Base-by-base conservation (phyloP, 202 grass and related monocot species). In the Panicum virgatum region DNA sequence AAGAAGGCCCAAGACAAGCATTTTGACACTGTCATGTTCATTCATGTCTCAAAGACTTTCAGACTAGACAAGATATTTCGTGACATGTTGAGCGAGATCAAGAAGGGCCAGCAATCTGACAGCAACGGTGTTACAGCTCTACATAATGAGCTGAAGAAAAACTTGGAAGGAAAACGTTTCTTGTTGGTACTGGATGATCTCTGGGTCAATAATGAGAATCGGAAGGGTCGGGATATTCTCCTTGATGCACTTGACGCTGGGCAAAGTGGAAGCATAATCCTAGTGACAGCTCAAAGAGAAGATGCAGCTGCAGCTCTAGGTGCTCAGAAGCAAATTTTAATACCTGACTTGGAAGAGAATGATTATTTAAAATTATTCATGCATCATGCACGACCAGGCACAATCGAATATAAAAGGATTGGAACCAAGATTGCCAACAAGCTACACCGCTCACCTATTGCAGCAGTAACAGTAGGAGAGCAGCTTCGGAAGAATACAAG, bases 121-220 rank as follows among this genome's bases (percentile, higher is more conserved):
- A 62, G 9, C 9, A 23, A 59, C 3, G 56, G 14, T 23, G 2
- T 59, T n/a, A 6, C 22, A 61, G 26, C 0, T n/a, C 5, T 51
- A 19, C 2, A 23, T 2, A 14, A 9, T 0, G 44, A 66, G 37
- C 22, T 69, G 25, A 3, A 58, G 64, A 2, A 30, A 30, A 2
- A 45, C 1, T 3, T 80, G 64, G 3, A 7, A 69, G 64, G 36
- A 9, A 69, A 3, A 22, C 5, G 65, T 2, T 80, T 69, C 64
- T 57, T 80, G 9, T 80, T 90, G 1, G 56, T 90, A 48, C 32
- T 90, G n/a, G 83, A 86, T 73, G 83, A 90, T 83, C 16, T 86
- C 1, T 83, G 88, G 88, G 62, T 65, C 10, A 43, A 73, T 7
- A 0, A 23, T 0, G 16, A 15, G 0, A 57, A 22, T 39, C 18